phyloP scores from a whole-genome alignment of 768 basidiomycete genomes.

The Galerina marginata region DNA sequence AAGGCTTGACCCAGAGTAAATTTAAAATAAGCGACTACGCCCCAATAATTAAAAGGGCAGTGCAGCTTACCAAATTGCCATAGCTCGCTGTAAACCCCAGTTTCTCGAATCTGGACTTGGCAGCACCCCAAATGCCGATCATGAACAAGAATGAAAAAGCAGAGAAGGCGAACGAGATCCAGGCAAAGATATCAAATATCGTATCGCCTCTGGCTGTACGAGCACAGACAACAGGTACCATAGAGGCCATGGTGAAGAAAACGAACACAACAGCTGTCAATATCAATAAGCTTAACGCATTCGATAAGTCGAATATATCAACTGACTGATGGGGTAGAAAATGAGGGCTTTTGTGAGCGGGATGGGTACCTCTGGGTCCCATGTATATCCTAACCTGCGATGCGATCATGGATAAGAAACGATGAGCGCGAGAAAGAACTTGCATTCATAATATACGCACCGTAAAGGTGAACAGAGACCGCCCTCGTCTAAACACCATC shows the following conservation, averaged over 20 bases:
- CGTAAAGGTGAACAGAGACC: conserved; percentile 33
- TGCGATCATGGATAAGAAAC: neutral
- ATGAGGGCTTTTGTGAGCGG: conserved; percentile 41
- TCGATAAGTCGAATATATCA: neutral
- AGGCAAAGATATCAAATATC: conserved; percentile 32
- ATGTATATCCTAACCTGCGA: conserved; percentile 41
- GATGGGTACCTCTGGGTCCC: conserved; percentile 39
- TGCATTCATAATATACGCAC: conserved; percentile 22
- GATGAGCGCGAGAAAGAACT: neutral
- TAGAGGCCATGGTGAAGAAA: conserved; percentile 35
- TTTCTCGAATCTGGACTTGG: conserved; percentile 37
- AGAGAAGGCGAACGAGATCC: conserved; percentile 34
- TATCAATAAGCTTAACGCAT: neutral
- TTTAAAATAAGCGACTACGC: neutral
- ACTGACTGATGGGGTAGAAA: conserved; percentile 42
- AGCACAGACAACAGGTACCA: conserved; percentile 30
- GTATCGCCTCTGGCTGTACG: conserved; percentile 31
- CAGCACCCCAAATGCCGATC: conserved; percentile 40
- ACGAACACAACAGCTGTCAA: conserved; percentile 32
- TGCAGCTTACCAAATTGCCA: conserved; percentile 40
- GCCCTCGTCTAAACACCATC: conserved; percentile 45
- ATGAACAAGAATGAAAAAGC: conserved; percentile 41
- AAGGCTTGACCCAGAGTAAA: conserved; percentile 30
- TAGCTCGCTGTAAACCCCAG: conserved; percentile 38
- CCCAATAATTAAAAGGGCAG: neutral